Evolutionary conservation across 345 rosid genomes (phyloP), one percentile per base, ranked within the genome.

Genomic region (Melastoma malabathricum): DNA sequence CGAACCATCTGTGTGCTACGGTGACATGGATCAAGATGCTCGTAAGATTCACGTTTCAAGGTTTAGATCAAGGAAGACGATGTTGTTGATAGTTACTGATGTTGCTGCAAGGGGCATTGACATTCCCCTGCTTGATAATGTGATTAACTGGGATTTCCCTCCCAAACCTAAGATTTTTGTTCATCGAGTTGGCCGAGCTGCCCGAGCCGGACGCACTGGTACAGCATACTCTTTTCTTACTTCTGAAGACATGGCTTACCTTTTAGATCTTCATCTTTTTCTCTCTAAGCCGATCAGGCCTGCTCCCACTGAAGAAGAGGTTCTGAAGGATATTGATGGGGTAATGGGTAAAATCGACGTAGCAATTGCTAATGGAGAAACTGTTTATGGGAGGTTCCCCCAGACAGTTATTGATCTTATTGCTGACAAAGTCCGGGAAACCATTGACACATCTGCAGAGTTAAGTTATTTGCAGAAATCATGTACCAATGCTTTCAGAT

Each of bases 11-110:
- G 86, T 92, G 6, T 87, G 96, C 61, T 92, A 92, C 57, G 96
- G 98, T 64, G 98, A 87, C 60, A 92, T 92, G 98, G 98, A 87
- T 66, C 93, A 75, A 68, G 98, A 87, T 63, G 98, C 98, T 34
- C 88, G 95, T 18, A 87, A 87, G 73, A 92, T 87, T 59, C 83
- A 84, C 27, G 58, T 92, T 51, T 80, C 98, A 1, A 80, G 79
- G 82, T 92, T 92, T 56, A 77, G 98, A 70, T 70, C 88, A 10
- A 75, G 84, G 57, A 92, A 72, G 74, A 82, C 95, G 20, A 87
- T 75, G 98, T 29, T 87, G 70, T 68, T 92, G 66, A 72, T 92
- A 66, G 98, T 92, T 56, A 92, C 95, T 2, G 98, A 92, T 73
- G 76, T 92, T 60, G 96, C 98, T 10, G 96, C 98, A 52, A 82